phyloP scores from a whole-genome alignment of 148 eudicot species.

The Chenopodium formosanum region DNA sequence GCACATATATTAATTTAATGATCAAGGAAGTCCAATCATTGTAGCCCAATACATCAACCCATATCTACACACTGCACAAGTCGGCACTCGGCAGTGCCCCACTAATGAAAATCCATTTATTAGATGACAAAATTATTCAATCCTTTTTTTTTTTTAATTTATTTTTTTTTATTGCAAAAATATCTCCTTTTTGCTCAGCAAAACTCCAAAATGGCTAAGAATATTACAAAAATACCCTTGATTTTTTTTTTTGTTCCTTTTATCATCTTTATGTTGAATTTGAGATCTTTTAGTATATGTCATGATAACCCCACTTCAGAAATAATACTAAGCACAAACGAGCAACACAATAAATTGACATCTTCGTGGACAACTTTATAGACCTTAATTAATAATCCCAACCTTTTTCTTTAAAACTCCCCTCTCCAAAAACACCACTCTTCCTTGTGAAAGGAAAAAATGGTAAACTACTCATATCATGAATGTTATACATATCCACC shows the following conservation, averaged over 20 bases:
- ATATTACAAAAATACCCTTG: not conserved
- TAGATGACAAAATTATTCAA: not conserved
- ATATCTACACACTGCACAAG: not conserved
- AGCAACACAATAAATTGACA: constrained; percentile 7
- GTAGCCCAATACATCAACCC: not conserved
- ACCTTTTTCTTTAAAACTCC: not conserved
- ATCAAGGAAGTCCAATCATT: not conserved
- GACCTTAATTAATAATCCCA: not conserved
- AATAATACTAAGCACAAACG: not conserved
- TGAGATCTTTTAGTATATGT: not conserved
- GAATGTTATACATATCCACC: constrained; percentile 10
- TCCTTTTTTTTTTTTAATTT: no score
- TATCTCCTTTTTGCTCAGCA: no score
- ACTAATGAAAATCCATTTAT: not conserved
- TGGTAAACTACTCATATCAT: constrained; percentile 11
- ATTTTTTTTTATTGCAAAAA: not conserved
- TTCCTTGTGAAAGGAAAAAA: not conserved
- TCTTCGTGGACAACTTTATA: not conserved
- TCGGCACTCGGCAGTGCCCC: not conserved
- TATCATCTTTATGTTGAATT: no score
- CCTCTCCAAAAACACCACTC: not conserved
- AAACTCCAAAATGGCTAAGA: not conserved
- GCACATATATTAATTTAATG: not conserved
- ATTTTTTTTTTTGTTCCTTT: no score
- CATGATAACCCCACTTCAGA: not conserved